phyloP scores from a whole-genome alignment of 2,329 filamentous ascomycete genomes.

The Sporothrix curviconia region DNA sequence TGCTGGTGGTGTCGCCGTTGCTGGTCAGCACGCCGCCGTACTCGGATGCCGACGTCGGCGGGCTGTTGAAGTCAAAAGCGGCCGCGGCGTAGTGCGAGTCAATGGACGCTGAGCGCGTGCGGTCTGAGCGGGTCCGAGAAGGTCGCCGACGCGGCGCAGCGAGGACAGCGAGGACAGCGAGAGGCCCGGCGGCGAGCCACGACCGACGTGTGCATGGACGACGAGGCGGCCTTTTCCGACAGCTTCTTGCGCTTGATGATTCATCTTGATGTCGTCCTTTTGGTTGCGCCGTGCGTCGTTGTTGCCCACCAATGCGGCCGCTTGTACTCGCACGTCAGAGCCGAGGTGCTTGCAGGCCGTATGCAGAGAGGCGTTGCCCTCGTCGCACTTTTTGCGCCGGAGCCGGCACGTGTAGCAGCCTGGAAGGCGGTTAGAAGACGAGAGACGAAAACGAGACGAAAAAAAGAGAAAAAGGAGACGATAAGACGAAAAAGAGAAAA shows the following conservation, averaged over 20 bases:
- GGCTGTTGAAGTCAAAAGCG: slow-evolving; percentile 68
- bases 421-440: too few species aligned
- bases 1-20: slow-evolving; percentile 22
- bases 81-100: slow-evolving; percentile 63
- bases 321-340: slow-evolving; percentile 90
- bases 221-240: slow-evolving; percentile 63
- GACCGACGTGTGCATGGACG: slow-evolving; percentile 21
- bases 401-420: slow-evolving; percentile 64
- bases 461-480: too few species aligned
- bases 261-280: slow-evolving; percentile 93
- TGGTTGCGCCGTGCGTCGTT: slow-evolving; percentile 76
- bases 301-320: slow-evolving; percentile 95
- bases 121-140: slow-evolving; percentile 68
- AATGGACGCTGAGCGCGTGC: slow-evolving; percentile 69
- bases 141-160: slow-evolving; percentile 70
- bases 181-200: slow-evolving; percentile 66
- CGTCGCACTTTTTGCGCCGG: slow-evolving; percentile 63
- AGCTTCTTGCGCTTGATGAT: slow-evolving; percentile 97
- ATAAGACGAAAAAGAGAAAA: too few species aligned
- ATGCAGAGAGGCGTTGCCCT: slow-evolving; percentile 56
- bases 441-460: not conserved
- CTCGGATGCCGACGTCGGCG: slow-evolving; percentile 45
- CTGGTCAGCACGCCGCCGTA: slow-evolving; percentile 8
- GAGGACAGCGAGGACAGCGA: slow-evolving; percentile 58
- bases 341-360: slow-evolving; percentile 67